Percentiles rank a stretch among this genome's conserved stretches.
These are phyloP conservation scores for Waltiozyma sp. DNA, from an alignment of 1,139 yeast genomes.

Conservation along the genomic window DNA sequence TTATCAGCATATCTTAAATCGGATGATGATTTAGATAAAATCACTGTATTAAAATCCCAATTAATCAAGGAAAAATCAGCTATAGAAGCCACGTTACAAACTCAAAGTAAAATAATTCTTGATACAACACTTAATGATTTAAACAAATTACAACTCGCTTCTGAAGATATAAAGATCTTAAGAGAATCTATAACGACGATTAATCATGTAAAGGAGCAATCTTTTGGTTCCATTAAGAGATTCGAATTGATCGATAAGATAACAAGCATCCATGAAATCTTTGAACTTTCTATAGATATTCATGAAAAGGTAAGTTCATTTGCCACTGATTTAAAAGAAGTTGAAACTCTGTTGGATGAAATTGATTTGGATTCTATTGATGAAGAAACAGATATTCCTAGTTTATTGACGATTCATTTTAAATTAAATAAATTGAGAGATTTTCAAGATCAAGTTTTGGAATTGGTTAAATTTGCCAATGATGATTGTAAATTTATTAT, in stretches of 20 bases:
- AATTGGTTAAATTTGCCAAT: constrained; percentile 41
- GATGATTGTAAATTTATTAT: constrained; percentile 68
- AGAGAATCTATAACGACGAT: constrained; percentile 49
- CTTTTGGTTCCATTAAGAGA: constrained; percentile 40
- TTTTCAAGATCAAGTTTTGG: constrained; percentile 61
- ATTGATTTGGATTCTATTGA: constrained; percentile 42
- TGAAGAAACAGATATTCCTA: constrained; percentile 46
- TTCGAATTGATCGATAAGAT: constrained; percentile 50
- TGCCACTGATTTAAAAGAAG: constrained; percentile 35
- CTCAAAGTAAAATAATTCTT: constrained; percentile 52
- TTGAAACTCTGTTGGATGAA: constrained; percentile 42
- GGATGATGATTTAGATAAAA: constrained; percentile 51
- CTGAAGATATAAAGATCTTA: constrained; percentile 32
- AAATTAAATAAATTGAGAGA: constrained; percentile 62
- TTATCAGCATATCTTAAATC: constrained; percentile 37
- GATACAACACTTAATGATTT: constrained; percentile 32
- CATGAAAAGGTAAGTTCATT: constrained; percentile 53
- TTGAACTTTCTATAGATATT: constrained; percentile 57
- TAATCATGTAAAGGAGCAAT: constrained; percentile 42
- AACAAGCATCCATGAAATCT: constrained; percentile 59
- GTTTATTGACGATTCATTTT: constrained; percentile 58
- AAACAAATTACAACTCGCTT: constrained; percentile 21
- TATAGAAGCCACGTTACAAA: constrained; percentile 58
- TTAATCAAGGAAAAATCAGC: constrained; percentile 57
- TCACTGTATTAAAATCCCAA: constrained; percentile 44